A percentile compares a stretch with the other conserved stretches of the same genome.
phyloP scores from a whole-genome alignment of 1,139 yeast genomes.

The Saccharomycopsis hybrid region DNA sequence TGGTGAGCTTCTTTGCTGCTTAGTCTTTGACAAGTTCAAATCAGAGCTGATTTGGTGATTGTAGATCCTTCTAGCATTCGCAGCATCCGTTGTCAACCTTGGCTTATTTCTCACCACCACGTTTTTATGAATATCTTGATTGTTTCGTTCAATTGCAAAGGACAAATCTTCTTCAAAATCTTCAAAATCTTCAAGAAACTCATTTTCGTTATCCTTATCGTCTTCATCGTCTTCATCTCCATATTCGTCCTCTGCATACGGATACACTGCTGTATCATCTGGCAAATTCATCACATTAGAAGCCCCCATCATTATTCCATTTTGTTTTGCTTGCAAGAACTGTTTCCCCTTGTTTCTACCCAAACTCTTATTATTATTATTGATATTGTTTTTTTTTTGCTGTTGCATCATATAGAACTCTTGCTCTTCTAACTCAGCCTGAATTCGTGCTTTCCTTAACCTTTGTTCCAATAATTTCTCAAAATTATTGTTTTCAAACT shows the following conservation, averaged over 20 bases:
- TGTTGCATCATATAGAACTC: constrained; percentile 17
- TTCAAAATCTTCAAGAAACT: constrained; percentile 18
- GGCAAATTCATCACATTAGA: constrained; percentile 17
- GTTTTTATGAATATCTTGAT: constrained; percentile 10
- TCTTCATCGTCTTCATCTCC: constrained; percentile 5
- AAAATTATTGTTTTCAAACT: constrained; percentile 17
- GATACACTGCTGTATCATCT: constrained; percentile 15
- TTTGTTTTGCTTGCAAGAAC: neutral
- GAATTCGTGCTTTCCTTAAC: constrained; percentile 13
- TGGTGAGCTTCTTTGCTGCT: constrained; percentile 1
- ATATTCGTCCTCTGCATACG: neutral
- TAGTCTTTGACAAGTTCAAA: neutral
- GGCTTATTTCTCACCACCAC: neutral
- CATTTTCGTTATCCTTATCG: constrained; percentile 2
- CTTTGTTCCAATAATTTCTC: constrained; percentile 16
- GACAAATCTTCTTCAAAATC: constrained; percentile 15
- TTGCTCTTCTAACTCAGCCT: constrained; percentile 19
- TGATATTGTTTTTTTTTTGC: neutral
- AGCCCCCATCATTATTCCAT: neutral
- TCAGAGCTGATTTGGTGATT: neutral
- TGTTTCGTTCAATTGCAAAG: constrained; percentile 4
- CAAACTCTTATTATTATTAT: neutral
- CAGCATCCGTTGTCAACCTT: neutral
- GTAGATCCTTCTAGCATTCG: constrained; percentile 4
- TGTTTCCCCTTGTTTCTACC: neutral